Conservation (phyloP, 441 rosid species). For the Populus hybrid region DNA sequence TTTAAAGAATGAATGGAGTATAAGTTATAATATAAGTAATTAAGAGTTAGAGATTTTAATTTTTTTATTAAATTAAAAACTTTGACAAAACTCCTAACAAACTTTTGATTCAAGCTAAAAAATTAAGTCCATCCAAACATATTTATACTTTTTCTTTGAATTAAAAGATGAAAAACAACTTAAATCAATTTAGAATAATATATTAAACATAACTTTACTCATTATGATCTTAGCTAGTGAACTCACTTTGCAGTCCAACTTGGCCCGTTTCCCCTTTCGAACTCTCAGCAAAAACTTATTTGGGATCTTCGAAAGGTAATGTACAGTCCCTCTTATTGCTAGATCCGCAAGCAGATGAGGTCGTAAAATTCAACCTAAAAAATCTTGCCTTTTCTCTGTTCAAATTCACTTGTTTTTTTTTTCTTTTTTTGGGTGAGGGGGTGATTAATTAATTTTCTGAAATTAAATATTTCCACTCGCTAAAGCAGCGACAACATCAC, state of each 20-base stretch:
- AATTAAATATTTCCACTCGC: neutral
- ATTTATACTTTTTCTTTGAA: no score
- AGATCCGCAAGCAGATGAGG: neutral
- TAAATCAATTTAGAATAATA: no score
- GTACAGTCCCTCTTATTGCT: neutral
- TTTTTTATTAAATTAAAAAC: no score
- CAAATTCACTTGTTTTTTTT: neutral
- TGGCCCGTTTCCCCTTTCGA: neutral
- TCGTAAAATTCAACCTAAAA: neutral
- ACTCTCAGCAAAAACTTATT: neutral
- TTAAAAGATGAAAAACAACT: no score
- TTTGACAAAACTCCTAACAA: no score
- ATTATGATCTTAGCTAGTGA: conserved; percentile 1
- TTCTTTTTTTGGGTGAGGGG: no score
- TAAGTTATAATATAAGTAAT: no score
- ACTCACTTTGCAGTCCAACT: conserved; percentile 2
- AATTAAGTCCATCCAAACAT: no score
- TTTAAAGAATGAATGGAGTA: no score
- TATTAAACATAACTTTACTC: no score
- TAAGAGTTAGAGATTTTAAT: no score
- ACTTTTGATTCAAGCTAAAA: no score
- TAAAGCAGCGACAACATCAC: neutral
- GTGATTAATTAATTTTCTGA: neutral
- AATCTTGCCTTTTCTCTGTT: neutral
- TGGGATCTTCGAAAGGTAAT: neutral